phyloP scores from a whole-genome alignment of 768 basidiomycete genomes.

The Termitomyces sp. region DNA sequence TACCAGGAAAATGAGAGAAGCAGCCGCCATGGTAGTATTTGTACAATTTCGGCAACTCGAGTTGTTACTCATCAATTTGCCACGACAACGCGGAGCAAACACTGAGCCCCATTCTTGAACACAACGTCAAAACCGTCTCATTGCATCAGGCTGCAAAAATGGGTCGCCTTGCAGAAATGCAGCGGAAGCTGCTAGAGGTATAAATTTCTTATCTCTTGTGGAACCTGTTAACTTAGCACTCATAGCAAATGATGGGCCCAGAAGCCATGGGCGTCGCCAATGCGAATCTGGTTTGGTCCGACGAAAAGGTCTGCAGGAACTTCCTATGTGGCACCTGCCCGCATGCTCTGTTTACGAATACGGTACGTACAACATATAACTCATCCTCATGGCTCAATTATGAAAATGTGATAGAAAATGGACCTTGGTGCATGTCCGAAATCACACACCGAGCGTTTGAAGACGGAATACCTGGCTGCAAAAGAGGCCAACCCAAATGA shows the following conservation, averaged over 20 bases:
- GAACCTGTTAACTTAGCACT: slow-evolving; percentile 43
- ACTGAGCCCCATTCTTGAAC: slow-evolving; percentile 12
- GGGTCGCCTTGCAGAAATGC: slow-evolving; percentile 97
- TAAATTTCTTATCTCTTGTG: slow-evolving; percentile 8
- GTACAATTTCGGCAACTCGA: neutral
- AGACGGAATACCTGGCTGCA: slow-evolving; percentile 84
- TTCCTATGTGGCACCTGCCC: slow-evolving; percentile 99
- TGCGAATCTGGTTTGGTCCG: slow-evolving; percentile 88
- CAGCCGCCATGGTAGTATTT: too few species aligned
- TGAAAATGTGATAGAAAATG: slow-evolving; percentile 78
- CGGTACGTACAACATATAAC: slow-evolving; percentile 52
- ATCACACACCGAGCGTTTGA: slow-evolving; percentile 91
- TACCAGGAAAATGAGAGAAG: too few species aligned
- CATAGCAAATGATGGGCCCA: slow-evolving; percentile 99
- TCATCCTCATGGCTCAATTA: slow-evolving; percentile 5
- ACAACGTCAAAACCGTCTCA: slow-evolving; percentile 20
- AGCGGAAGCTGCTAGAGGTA: slow-evolving; percentile 81
- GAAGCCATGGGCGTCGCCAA: slow-evolving; percentile 98
- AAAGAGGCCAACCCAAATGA: slow-evolving; percentile 74
- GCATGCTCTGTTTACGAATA: slow-evolving; percentile 96
- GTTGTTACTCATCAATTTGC: slow-evolving; percentile 10
- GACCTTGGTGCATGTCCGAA: slow-evolving; percentile 97
- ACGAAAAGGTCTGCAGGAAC: slow-evolving; percentile 98
- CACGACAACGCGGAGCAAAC: slow-evolving; percentile 15
- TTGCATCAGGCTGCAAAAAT: slow-evolving; percentile 42